A percentile compares a stretch with the other conserved stretches of the same genome.
Evolutionary conservation across 805 yeast genomes (phyloP).

Genomic region (Kodamaea nitidulidarum): DNA sequence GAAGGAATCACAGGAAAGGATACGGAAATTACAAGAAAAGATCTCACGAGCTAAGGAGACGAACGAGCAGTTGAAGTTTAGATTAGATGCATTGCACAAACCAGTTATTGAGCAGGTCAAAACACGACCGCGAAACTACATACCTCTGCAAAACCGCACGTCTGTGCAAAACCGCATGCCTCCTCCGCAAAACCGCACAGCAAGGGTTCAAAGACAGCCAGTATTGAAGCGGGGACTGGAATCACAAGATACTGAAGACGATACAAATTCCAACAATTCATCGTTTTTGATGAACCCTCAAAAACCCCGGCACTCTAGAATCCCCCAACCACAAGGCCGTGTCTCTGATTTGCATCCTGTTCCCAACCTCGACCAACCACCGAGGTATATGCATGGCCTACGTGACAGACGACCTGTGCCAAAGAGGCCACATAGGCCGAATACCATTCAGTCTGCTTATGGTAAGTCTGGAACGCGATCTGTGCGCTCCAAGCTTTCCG

Average conservation of each 20-base stretch:
- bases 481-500: conserved; percentile 6
- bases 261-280: conserved; percentile 15
- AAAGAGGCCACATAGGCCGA: not conserved
- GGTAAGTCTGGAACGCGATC: conserved; percentile 2
- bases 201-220: not conserved
- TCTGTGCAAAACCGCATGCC: too few relatives aligned
- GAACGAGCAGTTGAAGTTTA: conserved; percentile 22
- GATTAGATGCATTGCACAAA: conserved; percentile 11
- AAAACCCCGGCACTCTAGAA: conserved; percentile 15
- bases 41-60: conserved; percentile 19
- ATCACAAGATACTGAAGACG: conserved; percentile 9
- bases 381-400: conserved; percentile 39
- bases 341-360: conserved; percentile 8
- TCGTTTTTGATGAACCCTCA: conserved; percentile 27
- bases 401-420: conserved; percentile 19
- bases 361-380: conserved; percentile 43
- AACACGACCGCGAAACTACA: conserved; percentile 2
- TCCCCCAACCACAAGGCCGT: conserved; percentile 17
- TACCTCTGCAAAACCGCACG: too few relatives aligned
- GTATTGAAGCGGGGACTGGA: not conserved
- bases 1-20: conserved; percentile 12
- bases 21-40: conserved; percentile 18
- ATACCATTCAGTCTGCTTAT: conserved; percentile 2
- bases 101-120: not conserved
- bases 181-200: not conserved